Evolutionary conservation across 2,329 filamentous ascomycete species (phyloP), one percentile per base, ranked within the genome.

Genomic region (Huntiella savannae): DNA sequence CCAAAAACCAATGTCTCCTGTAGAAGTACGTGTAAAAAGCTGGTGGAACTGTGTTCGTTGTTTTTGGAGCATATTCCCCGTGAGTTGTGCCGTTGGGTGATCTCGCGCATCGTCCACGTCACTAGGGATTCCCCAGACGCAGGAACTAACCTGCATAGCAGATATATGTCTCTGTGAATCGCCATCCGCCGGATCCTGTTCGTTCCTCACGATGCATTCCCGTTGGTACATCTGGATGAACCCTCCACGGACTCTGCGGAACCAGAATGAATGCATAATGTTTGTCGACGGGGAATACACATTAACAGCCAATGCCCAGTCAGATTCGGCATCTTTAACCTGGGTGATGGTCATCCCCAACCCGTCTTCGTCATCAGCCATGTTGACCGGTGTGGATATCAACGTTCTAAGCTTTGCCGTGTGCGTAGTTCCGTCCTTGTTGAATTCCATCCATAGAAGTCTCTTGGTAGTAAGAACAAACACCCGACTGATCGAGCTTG

Each of bases 31-130:
- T 8, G 61, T 56, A 45, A 60, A 63, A 11, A 70, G 51, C 49
- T 73, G 69, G 45, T 65, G 71, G 51, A 71, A 70, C 15, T 59
- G 58, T 2, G 65, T 54, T 3, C 56, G 57, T 17, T 59, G 51
- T 3, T 58, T 51, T 7, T 55, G 48, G 43, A 67, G 63, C 10
- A 53, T 46, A 13, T 52, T 52, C 11, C 60, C 61, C 3, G 12
- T 42, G 7, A 41, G n/a, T 37, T 15, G 28, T 10, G 12, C 6
- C 16, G 33, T 32, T 10, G 16, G 3, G 13, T 19, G 11, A 44
- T 15, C 8, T 35, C 11, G 19, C 8, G 11, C 34, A 8, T 47
- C 33, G 17, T 40, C 16, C 22, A 48, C 46, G 4, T 49, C 47
- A n/a, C 34, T 40, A 5, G 39, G 42, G 10, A 36, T 44, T 8